Evolutionary conservation across 495 filamentous ascomycete genomes (phyloP).

Genomic region (Podospora anserina): DNA sequence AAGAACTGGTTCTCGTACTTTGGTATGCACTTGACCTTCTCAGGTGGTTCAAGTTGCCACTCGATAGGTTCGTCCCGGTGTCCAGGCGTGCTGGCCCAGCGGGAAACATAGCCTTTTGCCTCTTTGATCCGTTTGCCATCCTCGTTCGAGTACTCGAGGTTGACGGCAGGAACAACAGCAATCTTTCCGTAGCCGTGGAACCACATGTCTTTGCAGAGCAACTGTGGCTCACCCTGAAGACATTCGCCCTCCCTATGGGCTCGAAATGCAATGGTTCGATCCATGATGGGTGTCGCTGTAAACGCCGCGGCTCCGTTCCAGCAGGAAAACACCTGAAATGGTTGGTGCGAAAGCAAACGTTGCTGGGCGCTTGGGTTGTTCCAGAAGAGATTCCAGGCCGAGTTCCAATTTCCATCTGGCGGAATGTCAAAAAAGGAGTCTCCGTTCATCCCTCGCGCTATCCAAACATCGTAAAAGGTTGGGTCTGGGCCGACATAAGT

Average conservation of each 20-base stretch:
- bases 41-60: constrained; percentile 25
- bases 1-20: constrained; percentile 24
- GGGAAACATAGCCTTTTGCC: constrained; percentile 40
- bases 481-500: constrained; percentile 34
- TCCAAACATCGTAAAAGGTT: constrained; percentile 53
- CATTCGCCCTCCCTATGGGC: constrained; percentile 39
- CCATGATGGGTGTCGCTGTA: constrained; percentile 30
- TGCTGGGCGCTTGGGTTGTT: constrained; percentile 32
- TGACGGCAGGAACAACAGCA: constrained; percentile 49
- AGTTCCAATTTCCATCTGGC: constrained; percentile 41
- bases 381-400: constrained; percentile 47
- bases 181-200: constrained; percentile 44
- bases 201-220: constrained; percentile 53
- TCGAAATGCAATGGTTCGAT: constrained; percentile 38
- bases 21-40: constrained; percentile 28
- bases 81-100: constrained; percentile 10
- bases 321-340: constrained; percentile 55
- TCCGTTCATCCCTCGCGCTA: constrained; percentile 47
- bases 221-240: constrained; percentile 44
- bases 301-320: constrained; percentile 50
- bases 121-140: constrained; percentile 39
- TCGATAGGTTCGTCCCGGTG: constrained; percentile 16
- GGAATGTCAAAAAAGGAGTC: constrained; percentile 52
- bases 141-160: constrained; percentile 45
- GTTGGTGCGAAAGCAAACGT: constrained; percentile 29